Base-by-base conservation (phyloP, 2,329 filamentous ascomycete species). In the Fragosphaeria purpurea region DNA sequence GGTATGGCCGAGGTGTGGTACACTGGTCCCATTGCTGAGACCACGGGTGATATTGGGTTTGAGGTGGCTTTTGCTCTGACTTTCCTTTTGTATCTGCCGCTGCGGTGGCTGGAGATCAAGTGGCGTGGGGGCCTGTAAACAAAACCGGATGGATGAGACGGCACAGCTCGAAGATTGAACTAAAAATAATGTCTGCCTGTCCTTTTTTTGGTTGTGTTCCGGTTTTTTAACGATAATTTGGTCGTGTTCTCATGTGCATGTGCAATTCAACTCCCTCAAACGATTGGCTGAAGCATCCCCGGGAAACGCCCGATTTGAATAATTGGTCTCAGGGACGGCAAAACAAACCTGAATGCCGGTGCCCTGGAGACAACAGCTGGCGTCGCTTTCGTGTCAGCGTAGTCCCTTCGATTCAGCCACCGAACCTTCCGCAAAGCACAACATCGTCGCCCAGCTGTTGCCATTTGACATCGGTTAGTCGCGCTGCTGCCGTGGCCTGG, bases 381-480 rank as follows among this genome's bases (percentile, higher is more conserved):
- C 22, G 22, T 22, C 22, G 22, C 22, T 22, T 22, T 22, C 22
- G 3, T 22, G 22, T 22, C 22, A 22, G 2, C 22, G 22, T 22
- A 22, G 22, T 2, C 22, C 3, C 3, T 22, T 22, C 22, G 22
- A 22, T 22, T 39, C 39, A 57, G 38, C 51, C 41, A 43, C 47
- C 41, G 35, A 66, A 58, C 51, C 57, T 77, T 31, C 88, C 88
- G 62, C 86, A 93, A 55, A 95, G 73, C 1, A 95, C 85, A 32
- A 89, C 82, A 65, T 95, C 89, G 52, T 88, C 82, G 3, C 87
- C 89, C 53, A 95, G 75, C 37, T 86, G 85, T 48, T 80, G 74
- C 88, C 88, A 95, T 52, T 70, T 75, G 9, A 88, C 80, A 50
- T 83, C 72, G 44, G 68, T 72, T 44, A 94, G 71, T 57, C 82